Conservation (phyloP, 192 early-diverging fungal species). For the Entomortierella parvispora region DNA sequence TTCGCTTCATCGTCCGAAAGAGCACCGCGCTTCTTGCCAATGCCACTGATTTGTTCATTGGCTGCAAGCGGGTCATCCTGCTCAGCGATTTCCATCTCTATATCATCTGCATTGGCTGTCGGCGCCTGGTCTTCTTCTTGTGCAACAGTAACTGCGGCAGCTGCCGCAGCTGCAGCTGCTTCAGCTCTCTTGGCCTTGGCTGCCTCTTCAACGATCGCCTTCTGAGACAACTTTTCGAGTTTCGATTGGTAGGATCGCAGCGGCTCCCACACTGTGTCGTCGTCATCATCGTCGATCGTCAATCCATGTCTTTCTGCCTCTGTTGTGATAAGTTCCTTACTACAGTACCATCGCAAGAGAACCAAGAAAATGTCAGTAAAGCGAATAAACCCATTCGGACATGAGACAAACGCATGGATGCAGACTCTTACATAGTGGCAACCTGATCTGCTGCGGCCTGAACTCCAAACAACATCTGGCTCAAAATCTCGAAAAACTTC, state of each 20-base stretch:
- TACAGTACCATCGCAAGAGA: conserved; percentile 27
- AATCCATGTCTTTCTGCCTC: conserved; percentile 31
- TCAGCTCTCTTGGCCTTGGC: conserved; percentile 23
- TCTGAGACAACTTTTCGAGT: conserved; percentile 52
- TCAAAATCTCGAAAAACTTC: conserved; percentile 61
- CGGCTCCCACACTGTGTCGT: conserved; percentile 53
- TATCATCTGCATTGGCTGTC: not conserved
- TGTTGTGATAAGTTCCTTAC: conserved; percentile 51
- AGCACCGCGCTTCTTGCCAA: conserved; percentile 21
- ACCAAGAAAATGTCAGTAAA: no score
- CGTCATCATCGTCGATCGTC: conserved; percentile 8
- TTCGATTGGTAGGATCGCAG: conserved; percentile 54
- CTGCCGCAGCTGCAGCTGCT: conserved; percentile 6
- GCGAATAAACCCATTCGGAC: no score
- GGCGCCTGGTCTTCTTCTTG: not conserved
- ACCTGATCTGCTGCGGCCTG: conserved; percentile 39
- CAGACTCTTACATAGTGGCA: conserved; percentile 51
- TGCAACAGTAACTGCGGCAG: not conserved
- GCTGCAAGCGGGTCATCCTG: no score
- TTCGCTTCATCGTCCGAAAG: conserved; percentile 4
- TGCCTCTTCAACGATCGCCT: conserved; percentile 35
- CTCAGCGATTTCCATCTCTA: conserved; percentile 1
- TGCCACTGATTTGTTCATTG: conserved; percentile 1
- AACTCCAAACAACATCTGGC: conserved; percentile 46
- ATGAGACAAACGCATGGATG: not conserved